Base-by-base conservation (phyloP, 1,284 basidiomycete species). In the Heterobasidion parviporum region DNA sequence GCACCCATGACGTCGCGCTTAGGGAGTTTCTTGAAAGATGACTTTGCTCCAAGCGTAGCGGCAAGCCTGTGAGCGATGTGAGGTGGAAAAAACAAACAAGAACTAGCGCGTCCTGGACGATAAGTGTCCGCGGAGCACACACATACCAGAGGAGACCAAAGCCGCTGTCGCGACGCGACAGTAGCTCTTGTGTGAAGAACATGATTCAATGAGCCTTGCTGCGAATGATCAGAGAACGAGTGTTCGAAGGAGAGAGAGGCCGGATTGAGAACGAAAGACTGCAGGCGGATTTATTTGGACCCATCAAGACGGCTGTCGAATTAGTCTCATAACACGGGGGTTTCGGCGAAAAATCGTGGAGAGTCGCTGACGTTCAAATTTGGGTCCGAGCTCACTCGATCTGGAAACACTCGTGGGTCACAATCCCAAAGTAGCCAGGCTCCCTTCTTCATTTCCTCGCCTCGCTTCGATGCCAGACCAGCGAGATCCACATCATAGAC, bases 11-110 rank as follows among this genome's bases (percentile, higher is more conserved):
- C 86, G 54, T 87, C 89, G 60, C 86, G 84, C 66, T 82, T 85
- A 8, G 89, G 85, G 7, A 94, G 73, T 64, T 87, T 92, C 64
- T 81, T 89, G 72, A 90, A 88, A n/a, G 83, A 80, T 14, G 88
- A 89, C 69, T 87, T 87, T 6, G 90, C 85, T 34, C 92, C 92
- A 16, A 94, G 75, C 1, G 92, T 94, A 3, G 92, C 92, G 36
- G 91, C 90, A 50, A 94, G 82, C 92, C 92, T 94, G 59, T 47
- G 50, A 35, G 6, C 9, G 5, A 3, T 50, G 14, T n/a, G 36
- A 20, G 10, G 26, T 26, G 18, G 38, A 32, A 53, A 12, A 43
- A 26, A 33, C n/a, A 34, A 50, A 35, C 38, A 41, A 41, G 38
- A 41, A 41, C 10, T n/a, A 7, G n/a, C 6, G 38, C 8, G 38